Conservation (phyloP, 176 grass and related monocot species). For the Avena eriantha region DNA sequence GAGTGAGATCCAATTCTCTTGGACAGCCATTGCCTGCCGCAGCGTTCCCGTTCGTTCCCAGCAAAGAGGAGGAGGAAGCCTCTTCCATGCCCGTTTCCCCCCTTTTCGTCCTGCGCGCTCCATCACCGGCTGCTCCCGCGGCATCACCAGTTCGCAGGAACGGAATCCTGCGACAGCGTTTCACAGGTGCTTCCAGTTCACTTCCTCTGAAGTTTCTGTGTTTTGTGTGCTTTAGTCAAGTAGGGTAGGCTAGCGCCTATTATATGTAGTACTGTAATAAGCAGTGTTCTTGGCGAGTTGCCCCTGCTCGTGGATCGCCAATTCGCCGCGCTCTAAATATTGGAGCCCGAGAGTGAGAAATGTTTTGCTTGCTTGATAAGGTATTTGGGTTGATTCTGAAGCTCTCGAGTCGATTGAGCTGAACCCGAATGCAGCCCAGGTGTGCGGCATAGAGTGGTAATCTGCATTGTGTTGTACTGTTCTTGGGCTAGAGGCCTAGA, state of each 20-base stretch:
- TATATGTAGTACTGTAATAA: too few species aligned
- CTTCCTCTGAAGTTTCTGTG: neutral
- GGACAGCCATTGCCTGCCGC: neutral
- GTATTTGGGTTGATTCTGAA: too few species aligned
- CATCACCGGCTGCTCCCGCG: neutral
- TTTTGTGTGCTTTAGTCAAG: constrained; percentile 13
- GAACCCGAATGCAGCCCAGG: too few species aligned
- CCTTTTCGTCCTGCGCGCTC: neutral
- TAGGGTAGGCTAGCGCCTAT: too few species aligned
- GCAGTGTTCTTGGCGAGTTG: too few species aligned
- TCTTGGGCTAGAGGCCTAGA: neutral
- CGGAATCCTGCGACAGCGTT: neutral
- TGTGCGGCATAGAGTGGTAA: too few species aligned
- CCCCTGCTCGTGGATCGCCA: too few species aligned
- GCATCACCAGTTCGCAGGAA: neutral
- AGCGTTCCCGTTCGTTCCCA: neutral
- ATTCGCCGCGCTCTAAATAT: too few species aligned
- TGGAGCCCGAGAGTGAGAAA: too few species aligned
- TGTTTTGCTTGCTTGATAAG: too few species aligned
- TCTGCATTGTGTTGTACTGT: too few species aligned
- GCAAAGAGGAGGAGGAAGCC: constrained; percentile 12
- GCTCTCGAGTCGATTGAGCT: too few species aligned
- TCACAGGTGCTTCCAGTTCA: neutral
- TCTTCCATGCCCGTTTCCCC: constrained; percentile 18
- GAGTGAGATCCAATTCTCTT: constrained; percentile 47